Base-by-base conservation (phyloP, 2,329 filamentous ascomycete genomes). In the Leptographium wingfieldii region DNA sequence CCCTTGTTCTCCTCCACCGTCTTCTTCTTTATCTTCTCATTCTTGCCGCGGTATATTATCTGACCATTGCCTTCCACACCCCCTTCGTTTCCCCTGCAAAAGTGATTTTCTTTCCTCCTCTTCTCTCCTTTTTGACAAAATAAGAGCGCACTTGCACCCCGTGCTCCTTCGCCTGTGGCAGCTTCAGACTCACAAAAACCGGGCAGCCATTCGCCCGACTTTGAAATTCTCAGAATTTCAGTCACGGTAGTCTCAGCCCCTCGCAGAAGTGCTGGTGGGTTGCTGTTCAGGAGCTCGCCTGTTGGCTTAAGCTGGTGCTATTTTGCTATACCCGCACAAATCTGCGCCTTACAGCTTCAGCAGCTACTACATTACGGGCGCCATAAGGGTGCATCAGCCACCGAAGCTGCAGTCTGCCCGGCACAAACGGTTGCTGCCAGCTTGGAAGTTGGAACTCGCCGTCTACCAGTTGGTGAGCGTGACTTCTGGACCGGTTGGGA, bases 41-140 rank as follows among this genome's bases (percentile, higher is more conserved):
- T 54, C 48, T 29, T 38, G 5, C 54, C 43, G 54, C 54, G 54
- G 54, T 55, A 55, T 55, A 55, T 55, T 55, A 55, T 55, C 33
- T 29, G 54, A 35, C 25, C n/a, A 19, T 33, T 29, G 35, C 54
- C 56, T 43, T 38, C 31, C 58, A 16, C 19, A 16, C 19, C 29
- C 22, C 40, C 53, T 40, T 33, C 52, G 40, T 19, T 22, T 35
- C 33, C 43, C n/a, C 43, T n/a, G 16, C 43, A 48, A 48, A 48
- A n/a, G 33, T 16, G 38, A 16, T 29, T 22, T 29, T 55, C 40
- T 43, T 43, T 10, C 40, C 22, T 51, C 9, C 31, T 33, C 27
- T 22, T 25, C 35, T 22, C 27, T 54, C 38, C 49, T 38, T 48
- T 19, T 19, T 48, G 31, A n/a, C 29, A 19, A 33, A 31, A 35